Evolutionary conservation across 2,329 filamentous ascomycete genomes (phyloP).

Genomic region (Phoma herbarum): DNA sequence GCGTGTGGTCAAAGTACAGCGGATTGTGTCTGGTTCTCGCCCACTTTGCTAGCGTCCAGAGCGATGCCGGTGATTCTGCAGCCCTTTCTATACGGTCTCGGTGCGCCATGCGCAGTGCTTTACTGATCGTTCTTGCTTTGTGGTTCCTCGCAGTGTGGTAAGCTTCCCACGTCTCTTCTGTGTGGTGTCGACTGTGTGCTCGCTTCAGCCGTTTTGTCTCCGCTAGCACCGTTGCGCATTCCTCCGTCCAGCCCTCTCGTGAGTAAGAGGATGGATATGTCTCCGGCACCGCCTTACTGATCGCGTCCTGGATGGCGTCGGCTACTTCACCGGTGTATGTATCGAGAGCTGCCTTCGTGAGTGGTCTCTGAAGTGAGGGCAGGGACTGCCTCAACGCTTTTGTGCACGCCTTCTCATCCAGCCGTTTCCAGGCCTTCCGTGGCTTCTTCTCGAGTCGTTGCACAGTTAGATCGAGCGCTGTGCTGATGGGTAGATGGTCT

Average conservation of each 20-base stretch:
- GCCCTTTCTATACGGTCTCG: too few relatives aligned
- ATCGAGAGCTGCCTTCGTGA: not conserved
- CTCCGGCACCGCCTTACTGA: not conserved
- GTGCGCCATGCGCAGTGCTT: too few relatives aligned
- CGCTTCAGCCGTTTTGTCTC: constrained; percentile 1
- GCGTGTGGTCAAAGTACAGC: not conserved
- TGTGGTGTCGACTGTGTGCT: not conserved
- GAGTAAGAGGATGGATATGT: not conserved
- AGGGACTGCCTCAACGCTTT: not conserved
- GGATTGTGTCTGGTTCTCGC: too few relatives aligned
- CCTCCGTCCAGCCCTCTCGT: not conserved
- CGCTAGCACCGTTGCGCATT: not conserved
- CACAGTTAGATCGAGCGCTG: not conserved
- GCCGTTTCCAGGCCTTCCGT: not conserved
- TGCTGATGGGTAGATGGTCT: not conserved
- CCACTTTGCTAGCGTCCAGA: too few relatives aligned
- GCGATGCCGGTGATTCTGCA: too few relatives aligned
- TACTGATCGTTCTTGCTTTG: not conserved
- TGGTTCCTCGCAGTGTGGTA: not conserved
- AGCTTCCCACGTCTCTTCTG: not conserved
- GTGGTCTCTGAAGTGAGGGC: not conserved
- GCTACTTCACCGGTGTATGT: not conserved
- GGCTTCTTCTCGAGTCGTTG: too few relatives aligned
- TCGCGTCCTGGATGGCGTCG: not conserved
- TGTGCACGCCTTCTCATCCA: not conserved